Evolutionary conservation across 1,284 basidiomycete genomes (phyloP).

Genomic region (Pterulicium gracile): DNA sequence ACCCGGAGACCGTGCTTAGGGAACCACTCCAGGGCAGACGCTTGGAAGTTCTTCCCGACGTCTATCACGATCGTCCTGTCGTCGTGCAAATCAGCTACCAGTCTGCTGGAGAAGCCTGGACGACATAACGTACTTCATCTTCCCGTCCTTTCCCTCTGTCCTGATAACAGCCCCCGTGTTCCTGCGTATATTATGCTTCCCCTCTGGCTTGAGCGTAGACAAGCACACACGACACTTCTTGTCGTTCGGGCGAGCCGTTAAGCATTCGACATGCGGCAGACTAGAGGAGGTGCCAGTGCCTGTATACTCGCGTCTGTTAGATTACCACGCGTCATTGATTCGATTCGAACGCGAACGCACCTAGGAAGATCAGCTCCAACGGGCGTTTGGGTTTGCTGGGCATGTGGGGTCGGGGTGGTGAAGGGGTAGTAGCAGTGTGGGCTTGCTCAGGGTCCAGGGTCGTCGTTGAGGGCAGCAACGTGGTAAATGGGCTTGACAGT

Average conservation of each 20-base stretch:
- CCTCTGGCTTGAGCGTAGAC: constrained; percentile 52
- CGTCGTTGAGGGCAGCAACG: no score
- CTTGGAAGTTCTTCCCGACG: constrained; percentile 72
- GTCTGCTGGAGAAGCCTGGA: not conserved
- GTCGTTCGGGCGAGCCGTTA: constrained; percentile 42
- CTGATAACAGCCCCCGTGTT: constrained; percentile 65
- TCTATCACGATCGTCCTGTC: constrained; percentile 66
- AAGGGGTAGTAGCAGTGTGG: no score
- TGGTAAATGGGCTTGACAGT: no score
- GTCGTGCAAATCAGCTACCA: constrained; percentile 6
- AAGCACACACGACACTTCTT: constrained; percentile 52
- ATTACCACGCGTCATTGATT: no score
- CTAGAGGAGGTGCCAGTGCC: constrained; percentile 62
- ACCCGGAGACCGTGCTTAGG: constrained; percentile 60
- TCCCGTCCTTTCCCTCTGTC: constrained; percentile 37
- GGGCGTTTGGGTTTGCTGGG: no score
- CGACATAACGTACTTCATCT: constrained; percentile 34
- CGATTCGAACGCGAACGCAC: no score
- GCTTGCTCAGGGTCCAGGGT: no score
- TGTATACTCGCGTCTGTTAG: no score
- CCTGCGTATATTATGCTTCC: constrained; percentile 64
- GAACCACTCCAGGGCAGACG: constrained; percentile 71
- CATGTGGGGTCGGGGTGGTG: no score
- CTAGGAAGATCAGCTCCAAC: no score
- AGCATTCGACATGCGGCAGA: constrained; percentile 52